Evolutionary conservation across 2,329 filamentous ascomycete genomes (phyloP).

Genomic region (Colletotrichum camelliae): DNA sequence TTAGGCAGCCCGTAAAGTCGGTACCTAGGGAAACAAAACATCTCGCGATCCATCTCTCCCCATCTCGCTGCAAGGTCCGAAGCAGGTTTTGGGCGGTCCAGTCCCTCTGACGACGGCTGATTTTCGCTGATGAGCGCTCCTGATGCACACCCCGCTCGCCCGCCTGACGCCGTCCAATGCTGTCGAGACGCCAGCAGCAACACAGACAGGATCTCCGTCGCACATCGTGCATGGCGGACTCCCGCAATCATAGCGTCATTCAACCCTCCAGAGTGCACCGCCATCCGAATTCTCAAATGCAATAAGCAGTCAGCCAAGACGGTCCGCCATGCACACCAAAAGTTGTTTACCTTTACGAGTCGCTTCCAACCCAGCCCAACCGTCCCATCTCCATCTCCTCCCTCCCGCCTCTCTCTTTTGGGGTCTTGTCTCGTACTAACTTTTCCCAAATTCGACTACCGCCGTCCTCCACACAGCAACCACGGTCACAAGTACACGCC

Average conservation of each 20-base stretch:
- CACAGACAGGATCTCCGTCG: constrained; percentile 7
- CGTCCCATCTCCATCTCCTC: neutral
- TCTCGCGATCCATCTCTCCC: neutral
- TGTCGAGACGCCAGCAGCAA: constrained; percentile 2
- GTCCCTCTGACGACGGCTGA: neutral
- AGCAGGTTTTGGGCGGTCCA: neutral
- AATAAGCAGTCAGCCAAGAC: neutral
- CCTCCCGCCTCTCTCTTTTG: neutral
- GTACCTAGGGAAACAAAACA: neutral
- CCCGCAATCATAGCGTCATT: constrained; percentile 17
- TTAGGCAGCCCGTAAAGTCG: neutral
- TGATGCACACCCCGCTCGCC: neutral
- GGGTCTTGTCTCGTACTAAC: neutral
- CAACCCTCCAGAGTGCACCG: neutral
- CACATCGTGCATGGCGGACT: neutral
- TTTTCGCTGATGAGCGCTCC: neutral
- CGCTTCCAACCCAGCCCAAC: neutral
- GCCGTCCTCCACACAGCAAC: neutral
- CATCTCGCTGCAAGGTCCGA: neutral
- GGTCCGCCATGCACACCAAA: neutral
- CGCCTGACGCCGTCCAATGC: neutral
- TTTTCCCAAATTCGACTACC: neutral
- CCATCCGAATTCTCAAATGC: constrained; percentile 6
- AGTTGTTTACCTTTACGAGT: neutral
- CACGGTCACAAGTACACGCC: neutral